Conservation (phyloP, 768 basidiomycete species). For the Auriscalpium orientale region DNA sequence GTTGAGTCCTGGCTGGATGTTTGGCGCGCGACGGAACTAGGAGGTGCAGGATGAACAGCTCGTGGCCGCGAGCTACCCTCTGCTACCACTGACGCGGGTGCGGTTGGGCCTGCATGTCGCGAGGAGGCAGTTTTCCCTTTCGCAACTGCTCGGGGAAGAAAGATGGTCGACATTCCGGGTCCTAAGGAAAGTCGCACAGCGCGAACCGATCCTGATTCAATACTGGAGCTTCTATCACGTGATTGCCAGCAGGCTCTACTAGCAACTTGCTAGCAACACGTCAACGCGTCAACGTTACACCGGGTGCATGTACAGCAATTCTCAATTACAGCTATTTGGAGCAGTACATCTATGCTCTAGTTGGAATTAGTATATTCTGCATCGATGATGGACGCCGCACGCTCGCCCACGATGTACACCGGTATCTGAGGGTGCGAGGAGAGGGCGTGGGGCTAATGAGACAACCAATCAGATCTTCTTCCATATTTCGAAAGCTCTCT, state of each 20-base stretch:
- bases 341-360: too few species aligned
- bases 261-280: too few species aligned
- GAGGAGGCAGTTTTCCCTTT: background rate
- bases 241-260: too few species aligned
- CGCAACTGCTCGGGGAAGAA: background rate
- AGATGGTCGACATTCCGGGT: background rate
- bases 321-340: too few species aligned
- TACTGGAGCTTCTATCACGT: too few species aligned
- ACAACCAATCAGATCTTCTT: too few species aligned
- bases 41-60: background rate
- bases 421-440: conserved; percentile 4
- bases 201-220: too few species aligned
- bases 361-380: background rate
- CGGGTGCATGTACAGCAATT: too few species aligned
- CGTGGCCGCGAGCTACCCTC: background rate
- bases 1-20: background rate
- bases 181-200: too few species aligned
- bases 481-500: too few species aligned
- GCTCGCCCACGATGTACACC: conserved; percentile 8
- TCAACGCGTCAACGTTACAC: too few species aligned
- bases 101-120: background rate
- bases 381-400: conserved; percentile 5
- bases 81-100: background rate
- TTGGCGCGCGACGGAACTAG: background rate
- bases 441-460: conserved; percentile 1